phyloP scores from a whole-genome alignment of 2,329 filamentous ascomycete species.

The Madurella fahalii region DNA sequence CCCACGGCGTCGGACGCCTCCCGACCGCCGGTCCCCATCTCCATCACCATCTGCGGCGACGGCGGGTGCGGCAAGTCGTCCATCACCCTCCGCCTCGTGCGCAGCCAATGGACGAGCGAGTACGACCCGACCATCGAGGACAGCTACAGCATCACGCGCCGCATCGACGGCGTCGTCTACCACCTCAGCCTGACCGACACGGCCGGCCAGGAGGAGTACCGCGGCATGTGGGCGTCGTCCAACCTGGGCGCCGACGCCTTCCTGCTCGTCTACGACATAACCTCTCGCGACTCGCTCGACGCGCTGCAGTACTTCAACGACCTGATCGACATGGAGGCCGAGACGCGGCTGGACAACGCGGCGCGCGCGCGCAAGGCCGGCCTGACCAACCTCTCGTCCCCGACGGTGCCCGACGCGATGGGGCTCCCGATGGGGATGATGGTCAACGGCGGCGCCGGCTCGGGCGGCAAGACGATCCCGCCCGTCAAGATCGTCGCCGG shows the following conservation, averaged over 20 bases:
- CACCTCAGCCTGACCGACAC: conserved; percentile 78
- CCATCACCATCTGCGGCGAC: conserved; percentile 82
- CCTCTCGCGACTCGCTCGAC: conserved; percentile 61
- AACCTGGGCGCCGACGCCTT: conserved; percentile 80
- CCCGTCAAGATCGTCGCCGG: conserved; percentile 81
- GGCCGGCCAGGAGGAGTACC: conserved; percentile 86
- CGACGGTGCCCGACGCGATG: conserved; percentile 17
- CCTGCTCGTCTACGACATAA: conserved; percentile 85
- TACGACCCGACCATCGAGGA: conserved; percentile 80
- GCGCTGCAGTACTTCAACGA: conserved; percentile 76
- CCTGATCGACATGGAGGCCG: conserved; percentile 77
- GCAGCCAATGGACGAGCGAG: conserved; percentile 79
- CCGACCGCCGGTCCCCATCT: conserved; percentile 52
- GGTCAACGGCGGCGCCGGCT: conserved; percentile 29
- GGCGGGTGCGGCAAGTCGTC: conserved; percentile 82
- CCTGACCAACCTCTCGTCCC: conserved; percentile 30
- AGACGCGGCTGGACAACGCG: conserved; percentile 62
- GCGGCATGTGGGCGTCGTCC: conserved; percentile 76
- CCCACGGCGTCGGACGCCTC: conserved; percentile 17
- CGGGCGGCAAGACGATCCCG: conserved; percentile 51
- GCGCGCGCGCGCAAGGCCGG: conserved; percentile 48
- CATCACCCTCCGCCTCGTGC: conserved; percentile 77
- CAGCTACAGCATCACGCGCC: conserved; percentile 77
- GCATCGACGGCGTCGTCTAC: conserved; percentile 75
- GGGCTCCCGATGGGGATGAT: background rate